phyloP scores from a whole-genome alignment of 2,329 filamentous ascomycete genomes.

The Diaporthe caulivora region DNA sequence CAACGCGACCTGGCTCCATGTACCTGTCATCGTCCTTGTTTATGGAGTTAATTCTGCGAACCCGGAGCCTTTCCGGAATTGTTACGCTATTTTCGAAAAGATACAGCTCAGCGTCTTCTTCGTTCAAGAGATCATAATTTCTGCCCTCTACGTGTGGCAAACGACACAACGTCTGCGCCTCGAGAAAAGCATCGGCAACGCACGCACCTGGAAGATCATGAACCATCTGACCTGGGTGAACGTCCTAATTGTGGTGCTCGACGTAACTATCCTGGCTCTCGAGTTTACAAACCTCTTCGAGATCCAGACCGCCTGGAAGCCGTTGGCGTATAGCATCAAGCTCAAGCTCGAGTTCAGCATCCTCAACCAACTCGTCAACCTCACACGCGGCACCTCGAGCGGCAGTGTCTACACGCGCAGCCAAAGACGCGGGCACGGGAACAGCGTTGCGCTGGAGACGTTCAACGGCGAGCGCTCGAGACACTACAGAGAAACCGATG shows the following conservation, averaged over 20 bases:
- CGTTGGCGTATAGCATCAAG: constrained; percentile 42
- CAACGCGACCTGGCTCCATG: constrained; percentile 60
- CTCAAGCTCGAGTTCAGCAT: constrained; percentile 43
- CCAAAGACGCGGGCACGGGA: neutral
- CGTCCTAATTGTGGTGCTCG: constrained; percentile 58
- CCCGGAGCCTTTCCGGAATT: constrained; percentile 48
- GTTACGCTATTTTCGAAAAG: constrained; percentile 55
- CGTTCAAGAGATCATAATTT: constrained; percentile 34
- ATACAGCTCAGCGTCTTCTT: constrained; percentile 33
- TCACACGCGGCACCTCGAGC: neutral
- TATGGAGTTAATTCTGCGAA: constrained; percentile 56
- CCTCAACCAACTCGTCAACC: constrained; percentile 39
- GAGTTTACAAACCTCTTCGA: constrained; percentile 29
- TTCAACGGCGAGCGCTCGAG: constrained; percentile 7
- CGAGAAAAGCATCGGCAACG: constrained; percentile 44
- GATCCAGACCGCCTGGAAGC: constrained; percentile 37
- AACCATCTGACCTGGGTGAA: constrained; percentile 60
- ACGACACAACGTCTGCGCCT: constrained; percentile 21
- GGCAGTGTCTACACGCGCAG: constrained; percentile 17
- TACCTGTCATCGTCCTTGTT: constrained; percentile 63
- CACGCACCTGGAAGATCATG: constrained; percentile 14
- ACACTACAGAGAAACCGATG: neutral
- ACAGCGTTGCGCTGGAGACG: neutral
- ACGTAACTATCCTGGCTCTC: constrained; percentile 47
- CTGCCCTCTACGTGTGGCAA: constrained; percentile 30